A percentile compares a stretch with the other conserved stretches of the same genome.
Conservation (phyloP, 1,139 yeast species). For the Pichia sp. region DNA sequence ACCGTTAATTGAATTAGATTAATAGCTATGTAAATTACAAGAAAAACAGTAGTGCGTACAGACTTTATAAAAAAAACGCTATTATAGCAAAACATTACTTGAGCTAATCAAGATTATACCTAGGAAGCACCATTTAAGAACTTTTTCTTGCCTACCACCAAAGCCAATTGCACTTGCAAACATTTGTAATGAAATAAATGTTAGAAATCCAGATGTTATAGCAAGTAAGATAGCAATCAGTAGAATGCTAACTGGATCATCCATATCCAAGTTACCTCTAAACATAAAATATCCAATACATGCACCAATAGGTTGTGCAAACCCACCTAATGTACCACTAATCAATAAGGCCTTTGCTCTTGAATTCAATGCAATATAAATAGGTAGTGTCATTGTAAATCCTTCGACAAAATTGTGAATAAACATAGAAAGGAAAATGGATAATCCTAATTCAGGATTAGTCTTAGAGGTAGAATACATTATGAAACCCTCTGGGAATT, state of each 20-base stretch:
- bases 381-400: constrained; percentile 85
- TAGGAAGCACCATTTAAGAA: constrained; percentile 31
- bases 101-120: constrained; percentile 25
- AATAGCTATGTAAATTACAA: no score
- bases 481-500: constrained; percentile 91
- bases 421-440: constrained; percentile 75
- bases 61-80: background rate
- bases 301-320: constrained; percentile 89
- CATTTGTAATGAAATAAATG: constrained; percentile 80
- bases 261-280: constrained; percentile 29
- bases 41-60: no score
- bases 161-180: constrained; percentile 68
- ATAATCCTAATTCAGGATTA: constrained; percentile 63
- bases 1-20: no score
- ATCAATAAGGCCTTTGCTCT: constrained; percentile 60
- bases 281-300: constrained; percentile 58
- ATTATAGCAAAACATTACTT: constrained; percentile 20
- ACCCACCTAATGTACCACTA: constrained; percentile 67
- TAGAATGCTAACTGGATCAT: constrained; percentile 18
- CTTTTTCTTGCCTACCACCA: constrained; percentile 54
- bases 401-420: constrained; percentile 96
- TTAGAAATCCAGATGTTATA: constrained; percentile 75
- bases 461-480: constrained; percentile 76
- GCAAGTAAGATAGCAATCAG: constrained; percentile 63
- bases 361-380: constrained; percentile 62